Percentiles rank a stretch among this genome's conserved stretches.
phyloP scores from a whole-genome alignment of 768 basidiomycete genomes.

The Gymnopilus dilepis region DNA sequence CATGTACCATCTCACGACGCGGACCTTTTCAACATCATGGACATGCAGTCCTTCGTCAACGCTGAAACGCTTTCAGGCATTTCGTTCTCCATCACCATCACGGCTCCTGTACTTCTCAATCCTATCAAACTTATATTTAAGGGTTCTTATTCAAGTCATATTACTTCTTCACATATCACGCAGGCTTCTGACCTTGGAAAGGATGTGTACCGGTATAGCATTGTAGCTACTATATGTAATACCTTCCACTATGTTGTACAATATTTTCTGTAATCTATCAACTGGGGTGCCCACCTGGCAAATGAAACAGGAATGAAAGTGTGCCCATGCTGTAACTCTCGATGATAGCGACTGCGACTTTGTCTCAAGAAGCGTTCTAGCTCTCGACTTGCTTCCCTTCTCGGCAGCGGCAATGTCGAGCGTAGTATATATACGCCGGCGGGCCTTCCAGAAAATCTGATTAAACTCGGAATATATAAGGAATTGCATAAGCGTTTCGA shows the following conservation, averaged over 20 bases:
- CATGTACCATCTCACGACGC: neutral
- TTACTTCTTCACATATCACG: neutral
- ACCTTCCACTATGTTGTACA: constrained; percentile 11
- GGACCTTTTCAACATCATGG: neutral
- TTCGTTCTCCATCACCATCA: neutral
- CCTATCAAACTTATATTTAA: no score
- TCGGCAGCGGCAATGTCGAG: neutral
- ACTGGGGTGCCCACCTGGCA: no score
- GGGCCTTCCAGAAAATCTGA: constrained; percentile 2
- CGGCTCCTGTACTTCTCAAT: neutral
- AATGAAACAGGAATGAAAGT: no score
- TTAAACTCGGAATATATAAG: neutral
- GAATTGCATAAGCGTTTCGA: neutral
- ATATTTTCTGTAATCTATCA: constrained; percentile 7
- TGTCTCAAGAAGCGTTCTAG: neutral
- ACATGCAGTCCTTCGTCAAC: neutral
- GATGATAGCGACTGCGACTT: neutral
- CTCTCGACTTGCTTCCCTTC: neutral
- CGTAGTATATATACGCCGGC: neutral
- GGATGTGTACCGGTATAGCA: constrained; percentile 3
- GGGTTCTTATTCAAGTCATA: no score
- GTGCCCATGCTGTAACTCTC: neutral
- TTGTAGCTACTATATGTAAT: neutral
- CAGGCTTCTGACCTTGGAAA: neutral
- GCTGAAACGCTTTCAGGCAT: neutral